Evolutionary conservation across 1,284 basidiomycete genomes (phyloP).

Genomic region (Ustilago crameri): DNA sequence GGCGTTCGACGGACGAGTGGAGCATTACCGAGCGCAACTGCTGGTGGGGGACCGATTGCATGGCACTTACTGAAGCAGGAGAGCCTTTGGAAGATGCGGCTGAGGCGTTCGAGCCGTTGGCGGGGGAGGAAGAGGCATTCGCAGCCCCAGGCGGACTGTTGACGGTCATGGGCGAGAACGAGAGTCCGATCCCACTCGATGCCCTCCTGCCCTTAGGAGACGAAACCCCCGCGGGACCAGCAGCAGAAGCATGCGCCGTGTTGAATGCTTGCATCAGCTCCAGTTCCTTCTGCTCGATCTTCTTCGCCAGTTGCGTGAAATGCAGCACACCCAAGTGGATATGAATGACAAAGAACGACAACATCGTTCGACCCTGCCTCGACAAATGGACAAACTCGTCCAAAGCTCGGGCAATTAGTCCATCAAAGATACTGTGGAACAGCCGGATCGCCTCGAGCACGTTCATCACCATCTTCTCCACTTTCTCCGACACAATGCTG

Average conservation of each 20-base stretch:
- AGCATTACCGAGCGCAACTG: constrained; percentile 31
- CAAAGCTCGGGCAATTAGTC: constrained; percentile 32
- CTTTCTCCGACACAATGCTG: constrained; percentile 26
- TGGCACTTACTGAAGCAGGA: neutral
- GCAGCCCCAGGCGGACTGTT: constrained; percentile 1
- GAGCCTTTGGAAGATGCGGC: constrained; percentile 3
- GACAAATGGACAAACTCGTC: constrained; percentile 44
- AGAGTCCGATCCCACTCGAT: neutral
- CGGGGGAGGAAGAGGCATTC: neutral
- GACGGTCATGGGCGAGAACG: constrained; percentile 21
- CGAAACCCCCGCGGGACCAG: neutral
- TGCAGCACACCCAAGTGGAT: constrained; percentile 48
- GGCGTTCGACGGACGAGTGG: constrained; percentile 23
- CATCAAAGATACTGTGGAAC: constrained; percentile 50
- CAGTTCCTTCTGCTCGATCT: constrained; percentile 43
- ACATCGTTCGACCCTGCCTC: constrained; percentile 43
- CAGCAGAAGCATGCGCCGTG: constrained; percentile 1
- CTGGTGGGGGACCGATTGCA: neutral
- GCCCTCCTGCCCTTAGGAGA: neutral
- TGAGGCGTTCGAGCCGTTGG: neutral
- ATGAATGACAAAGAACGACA: constrained; percentile 46
- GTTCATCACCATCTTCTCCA: constrained; percentile 51
- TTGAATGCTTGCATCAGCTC: constrained; percentile 43
- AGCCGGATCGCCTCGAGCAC: constrained; percentile 40
- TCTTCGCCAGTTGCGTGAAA: constrained; percentile 39